Evolutionary conservation across 441 rosid species (phyloP).

Genomic region (Gossypium laxum): DNA sequence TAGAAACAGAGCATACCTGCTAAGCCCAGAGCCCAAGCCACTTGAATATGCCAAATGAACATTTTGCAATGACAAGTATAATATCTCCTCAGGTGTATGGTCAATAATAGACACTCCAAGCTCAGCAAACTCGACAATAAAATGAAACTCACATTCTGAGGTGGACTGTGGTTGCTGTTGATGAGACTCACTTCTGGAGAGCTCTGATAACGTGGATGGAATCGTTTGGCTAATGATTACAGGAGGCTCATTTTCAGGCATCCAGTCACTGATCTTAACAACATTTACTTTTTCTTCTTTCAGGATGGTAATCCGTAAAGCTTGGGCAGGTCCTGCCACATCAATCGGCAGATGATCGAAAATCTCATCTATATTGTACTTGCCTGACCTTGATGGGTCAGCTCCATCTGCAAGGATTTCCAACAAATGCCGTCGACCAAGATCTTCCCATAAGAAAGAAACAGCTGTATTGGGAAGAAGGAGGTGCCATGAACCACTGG

Average conservation of each 20-base stretch:
- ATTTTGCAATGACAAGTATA: constrained; percentile 77
- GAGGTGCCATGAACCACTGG: constrained; percentile 72
- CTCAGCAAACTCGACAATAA: constrained; percentile 77
- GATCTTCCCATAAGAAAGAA: constrained; percentile 94
- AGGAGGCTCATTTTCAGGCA: constrained; percentile 76
- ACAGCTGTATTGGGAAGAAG: constrained; percentile 81
- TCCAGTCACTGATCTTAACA: constrained; percentile 78
- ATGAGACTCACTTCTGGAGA: constrained; percentile 39
- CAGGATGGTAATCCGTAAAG: constrained; percentile 71
- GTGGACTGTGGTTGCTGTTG: constrained; percentile 34
- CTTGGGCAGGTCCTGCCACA: constrained; percentile 46
- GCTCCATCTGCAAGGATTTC: constrained; percentile 76
- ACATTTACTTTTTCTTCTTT: constrained; percentile 78
- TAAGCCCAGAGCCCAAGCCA: constrained; percentile 84
- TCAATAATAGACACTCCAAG: constrained; percentile 85
- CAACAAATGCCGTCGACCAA: constrained; percentile 60
- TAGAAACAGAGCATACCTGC: constrained; percentile 44
- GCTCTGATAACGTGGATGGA: constrained; percentile 33
- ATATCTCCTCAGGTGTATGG: constrained; percentile 91
- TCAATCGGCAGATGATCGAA: constrained; percentile 63
- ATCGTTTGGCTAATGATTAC: constrained; percentile 31
- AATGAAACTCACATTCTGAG: constrained; percentile 72
- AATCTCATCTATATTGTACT: constrained; percentile 72
- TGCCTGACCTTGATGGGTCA: constrained; percentile 51
- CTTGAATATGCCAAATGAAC: constrained; percentile 78